These are phyloP conservation scores for Rhexocercosporidium sp. DNA, from an alignment of 2,329 filamentous ascomycete genomes.

Conservation along the genomic window DNA sequence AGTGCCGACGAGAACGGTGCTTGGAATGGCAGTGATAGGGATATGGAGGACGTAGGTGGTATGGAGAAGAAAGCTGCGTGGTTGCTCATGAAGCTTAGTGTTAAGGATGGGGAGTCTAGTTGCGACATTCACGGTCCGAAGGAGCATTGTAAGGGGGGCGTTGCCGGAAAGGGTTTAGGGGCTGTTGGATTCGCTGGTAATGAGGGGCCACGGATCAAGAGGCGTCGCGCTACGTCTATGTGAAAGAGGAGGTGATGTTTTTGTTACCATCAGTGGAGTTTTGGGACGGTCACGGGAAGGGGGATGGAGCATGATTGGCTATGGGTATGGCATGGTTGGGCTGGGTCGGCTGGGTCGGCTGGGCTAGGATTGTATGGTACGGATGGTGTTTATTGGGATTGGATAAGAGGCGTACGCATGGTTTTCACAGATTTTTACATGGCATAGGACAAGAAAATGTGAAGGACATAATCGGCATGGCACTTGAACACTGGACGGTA, in stretches of 20 bases:
- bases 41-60: conserved; percentile 34
- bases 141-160: not conserved
- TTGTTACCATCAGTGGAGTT: not conserved
- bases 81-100: conserved; percentile 54
- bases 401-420: not conserved
- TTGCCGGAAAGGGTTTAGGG: not conserved
- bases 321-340: not conserved
- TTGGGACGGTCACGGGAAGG: not conserved
- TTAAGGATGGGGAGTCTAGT: conserved; percentile 39
- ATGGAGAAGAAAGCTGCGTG: conserved; percentile 53
- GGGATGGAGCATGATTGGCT: not conserved
- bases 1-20: conserved; percentile 3
- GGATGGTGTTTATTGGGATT: not conserved
- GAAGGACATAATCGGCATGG: conserved; percentile 7
- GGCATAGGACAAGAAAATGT: not conserved
- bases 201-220: conserved; percentile 45
- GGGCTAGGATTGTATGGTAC: not conserved
- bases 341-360: not conserved
- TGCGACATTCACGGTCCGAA: not conserved
- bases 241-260: conserved; percentile 12
- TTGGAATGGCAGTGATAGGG: conserved; percentile 21
- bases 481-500: not conserved
- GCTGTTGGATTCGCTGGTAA: not conserved
- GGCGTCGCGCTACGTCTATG: conserved; percentile 48
- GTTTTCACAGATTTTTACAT: not conserved